phyloP scores from a whole-genome alignment of 2,329 filamentous ascomycete species.

The Ceratocystis albifundus region DNA sequence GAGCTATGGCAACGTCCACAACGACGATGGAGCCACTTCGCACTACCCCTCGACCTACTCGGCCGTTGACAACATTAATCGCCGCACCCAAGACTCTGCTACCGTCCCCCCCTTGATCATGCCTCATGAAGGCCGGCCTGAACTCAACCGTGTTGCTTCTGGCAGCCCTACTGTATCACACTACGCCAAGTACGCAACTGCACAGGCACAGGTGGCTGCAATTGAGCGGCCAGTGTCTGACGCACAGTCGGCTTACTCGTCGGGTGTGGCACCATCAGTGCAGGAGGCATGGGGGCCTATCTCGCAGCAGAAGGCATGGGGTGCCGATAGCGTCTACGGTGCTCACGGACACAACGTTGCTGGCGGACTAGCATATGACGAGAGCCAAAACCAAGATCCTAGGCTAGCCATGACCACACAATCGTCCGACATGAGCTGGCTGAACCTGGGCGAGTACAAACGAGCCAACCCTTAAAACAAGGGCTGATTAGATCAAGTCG shows the following conservation, averaged over 20 bases:
- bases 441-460: slow-evolving; percentile 52
- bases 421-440: slow-evolving; percentile 65
- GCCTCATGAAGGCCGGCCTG: slow-evolving; percentile 44
- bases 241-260: slow-evolving; percentile 48
- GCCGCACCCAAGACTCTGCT: slow-evolving; percentile 54
- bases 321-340: slow-evolving; percentile 36
- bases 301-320: slow-evolving; percentile 38
- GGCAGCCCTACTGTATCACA: slow-evolving; percentile 59
- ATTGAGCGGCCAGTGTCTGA: slow-evolving; percentile 47
- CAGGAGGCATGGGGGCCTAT: slow-evolving; percentile 45
- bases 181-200: slow-evolving; percentile 40
- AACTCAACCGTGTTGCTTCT: slow-evolving; percentile 54
- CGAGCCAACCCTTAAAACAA: slow-evolving; percentile 17
- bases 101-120: slow-evolving; percentile 58
- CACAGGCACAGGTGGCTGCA: slow-evolving; percentile 44
- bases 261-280: slow-evolving; percentile 54
- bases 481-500: not conserved
- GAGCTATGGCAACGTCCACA: slow-evolving; percentile 43
- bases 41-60: slow-evolving; percentile 49
- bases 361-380: not conserved
- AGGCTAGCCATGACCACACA: slow-evolving; percentile 26
- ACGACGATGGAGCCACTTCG: slow-evolving; percentile 36
- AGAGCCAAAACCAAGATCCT: not conserved
- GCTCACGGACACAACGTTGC: slow-evolving; percentile 26
- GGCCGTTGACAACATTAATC: slow-evolving; percentile 31